phyloP scores from a whole-genome alignment of 1,284 basidiomycete species.

The Boletus mariae region DNA sequence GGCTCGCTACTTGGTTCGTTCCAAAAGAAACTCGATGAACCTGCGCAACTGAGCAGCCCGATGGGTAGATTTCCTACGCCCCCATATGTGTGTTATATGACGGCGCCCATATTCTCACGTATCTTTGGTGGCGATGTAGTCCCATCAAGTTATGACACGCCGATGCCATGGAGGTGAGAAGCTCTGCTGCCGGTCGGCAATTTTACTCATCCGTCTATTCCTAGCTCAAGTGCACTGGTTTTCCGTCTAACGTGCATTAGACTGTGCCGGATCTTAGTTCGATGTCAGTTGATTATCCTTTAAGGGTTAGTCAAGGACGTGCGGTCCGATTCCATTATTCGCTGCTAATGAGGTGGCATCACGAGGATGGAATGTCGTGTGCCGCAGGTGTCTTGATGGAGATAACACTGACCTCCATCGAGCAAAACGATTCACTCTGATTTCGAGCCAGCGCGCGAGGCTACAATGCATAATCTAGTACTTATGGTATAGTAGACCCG shows the following conservation, averaged over 20 bases:
- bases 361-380: slow-evolving; percentile 10
- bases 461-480: background rate
- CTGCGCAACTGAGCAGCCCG: slow-evolving; percentile 42
- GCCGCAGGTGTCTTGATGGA: too few species aligned
- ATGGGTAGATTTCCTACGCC: background rate
- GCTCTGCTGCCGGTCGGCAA: background rate
- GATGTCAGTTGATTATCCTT: background rate
- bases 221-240: slow-evolving; percentile 58
- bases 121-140: slow-evolving; percentile 45
- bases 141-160: slow-evolving; percentile 70
- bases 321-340: slow-evolving; percentile 65
- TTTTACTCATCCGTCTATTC: slow-evolving; percentile 8
- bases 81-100: slow-evolving; percentile 15
- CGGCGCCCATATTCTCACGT: slow-evolving; percentile 1
- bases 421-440: background rate
- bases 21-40: slow-evolving; percentile 60
- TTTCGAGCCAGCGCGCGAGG: background rate
- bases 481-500: background rate
- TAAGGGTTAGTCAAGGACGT: slow-evolving; percentile 69
- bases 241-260: slow-evolving; percentile 63
- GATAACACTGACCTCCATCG: background rate
- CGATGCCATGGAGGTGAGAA: slow-evolving; percentile 37
- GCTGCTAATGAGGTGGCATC: slow-evolving; percentile 65
- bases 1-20: background rate
- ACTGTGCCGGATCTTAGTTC: slow-evolving; percentile 3